A percentile compares a stretch with the other conserved stretches of the same genome.
Conservation (phyloP, 169 alveolate genomes). For the Eimeria acervulina region DNA sequence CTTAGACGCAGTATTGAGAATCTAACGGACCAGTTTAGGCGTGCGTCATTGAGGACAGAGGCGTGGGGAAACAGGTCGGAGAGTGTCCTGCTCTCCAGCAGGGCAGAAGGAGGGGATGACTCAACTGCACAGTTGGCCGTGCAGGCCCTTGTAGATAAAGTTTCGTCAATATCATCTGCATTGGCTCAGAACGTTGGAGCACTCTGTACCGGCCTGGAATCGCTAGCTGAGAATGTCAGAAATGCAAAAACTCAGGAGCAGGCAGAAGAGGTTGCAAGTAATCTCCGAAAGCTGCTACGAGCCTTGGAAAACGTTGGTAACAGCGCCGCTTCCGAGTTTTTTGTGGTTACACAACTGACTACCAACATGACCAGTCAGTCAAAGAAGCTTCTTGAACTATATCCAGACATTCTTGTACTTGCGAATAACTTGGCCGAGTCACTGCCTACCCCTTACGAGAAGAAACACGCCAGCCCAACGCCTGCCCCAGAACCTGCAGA, state of each 20-base stretch:
- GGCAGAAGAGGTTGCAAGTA: background rate
- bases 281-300: background rate
- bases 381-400: background rate
- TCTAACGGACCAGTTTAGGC: background rate
- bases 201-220: background rate
- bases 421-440: slow-evolving; percentile 7
- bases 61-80: slow-evolving; percentile 29
- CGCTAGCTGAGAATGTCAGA: background rate
- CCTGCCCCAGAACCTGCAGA: background rate
- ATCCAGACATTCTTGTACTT: background rate
- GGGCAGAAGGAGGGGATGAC: background rate
- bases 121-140: background rate
- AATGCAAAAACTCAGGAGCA: slow-evolving; percentile 11
- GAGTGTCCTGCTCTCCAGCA: background rate
- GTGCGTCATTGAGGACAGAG: slow-evolving; percentile 1
- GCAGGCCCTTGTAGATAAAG: background rate
- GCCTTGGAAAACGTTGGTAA: slow-evolving; percentile 14
- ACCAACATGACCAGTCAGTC: slow-evolving; percentile 9
- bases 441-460: background rate
- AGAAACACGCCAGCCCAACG: background rate
- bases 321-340: background rate
- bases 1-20: background rate
- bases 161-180: slow-evolving; percentile 6
- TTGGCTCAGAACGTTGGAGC: background rate
- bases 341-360: background rate